These are phyloP conservation scores for Coix lacrymajobi DNA, from an alignment of 176 grass and related monocot species.

Conservation along the genomic window DNA sequence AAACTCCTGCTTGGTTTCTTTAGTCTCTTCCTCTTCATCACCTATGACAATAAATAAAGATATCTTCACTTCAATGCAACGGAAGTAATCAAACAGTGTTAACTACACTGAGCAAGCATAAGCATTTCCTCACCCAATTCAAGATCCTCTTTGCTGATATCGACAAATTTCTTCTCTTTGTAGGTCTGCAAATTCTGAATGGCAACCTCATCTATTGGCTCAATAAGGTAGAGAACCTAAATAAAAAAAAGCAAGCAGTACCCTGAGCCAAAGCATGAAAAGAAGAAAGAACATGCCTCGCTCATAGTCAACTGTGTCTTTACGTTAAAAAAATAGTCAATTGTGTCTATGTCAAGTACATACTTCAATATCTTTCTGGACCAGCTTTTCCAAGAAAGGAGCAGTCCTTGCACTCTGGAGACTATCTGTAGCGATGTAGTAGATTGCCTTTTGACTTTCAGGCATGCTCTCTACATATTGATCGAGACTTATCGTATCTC, in stretches of 20 bases:
- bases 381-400: constrained; percentile 77
- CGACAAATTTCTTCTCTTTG: constrained; percentile 93
- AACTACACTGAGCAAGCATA: background rate
- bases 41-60: constrained; percentile 30
- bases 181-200: constrained; percentile 91
- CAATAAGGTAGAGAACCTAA: constrained; percentile 75
- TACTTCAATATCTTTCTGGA: constrained; percentile 82
- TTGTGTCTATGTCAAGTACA: background rate
- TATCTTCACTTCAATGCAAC: background rate
- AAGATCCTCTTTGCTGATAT: constrained; percentile 87
- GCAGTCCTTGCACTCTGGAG: constrained; percentile 77
- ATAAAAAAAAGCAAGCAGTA: constrained; percentile 10
- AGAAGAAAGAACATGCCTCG: background rate
- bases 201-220: constrained; percentile 91
- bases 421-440: constrained; percentile 81
- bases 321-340: background rate
- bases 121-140: constrained; percentile 64
- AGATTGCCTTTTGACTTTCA: constrained; percentile 75
- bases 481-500: constrained; percentile 71
- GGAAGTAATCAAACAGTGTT: background rate
- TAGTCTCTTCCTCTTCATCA: constrained; percentile 63
- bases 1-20: constrained; percentile 65
- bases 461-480: constrained; percentile 78
- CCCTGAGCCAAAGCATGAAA: background rate
- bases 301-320: background rate